phyloP scores from a whole-genome alignment of 2,329 filamentous ascomycete genomes.

The Ceratocystis huliohia region DNA sequence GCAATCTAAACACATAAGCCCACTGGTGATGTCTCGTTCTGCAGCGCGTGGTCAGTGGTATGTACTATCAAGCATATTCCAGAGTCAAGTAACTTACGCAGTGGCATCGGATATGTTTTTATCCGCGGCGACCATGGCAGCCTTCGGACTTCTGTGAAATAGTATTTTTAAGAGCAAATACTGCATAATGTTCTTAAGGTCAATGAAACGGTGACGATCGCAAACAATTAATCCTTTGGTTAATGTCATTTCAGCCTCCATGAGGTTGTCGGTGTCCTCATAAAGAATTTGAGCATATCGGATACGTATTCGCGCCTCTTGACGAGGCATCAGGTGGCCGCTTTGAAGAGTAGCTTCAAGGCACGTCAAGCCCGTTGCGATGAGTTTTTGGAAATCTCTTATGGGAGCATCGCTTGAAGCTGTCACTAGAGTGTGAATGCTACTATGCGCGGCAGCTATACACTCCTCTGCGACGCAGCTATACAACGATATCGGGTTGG shows the following conservation, averaged over 20 bases:
- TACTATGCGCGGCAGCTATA: constrained; percentile 48
- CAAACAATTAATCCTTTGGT: constrained; percentile 59
- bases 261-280: constrained; percentile 64
- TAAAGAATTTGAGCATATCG: constrained; percentile 59
- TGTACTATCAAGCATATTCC: constrained; percentile 21
- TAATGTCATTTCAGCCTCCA: constrained; percentile 58
- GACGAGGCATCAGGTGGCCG: constrained; percentile 46
- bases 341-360: constrained; percentile 56
- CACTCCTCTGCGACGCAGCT: constrained; percentile 66
- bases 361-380: constrained; percentile 60
- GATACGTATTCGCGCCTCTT: constrained; percentile 56
- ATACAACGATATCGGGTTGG: constrained; percentile 47
- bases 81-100: constrained; percentile 35
- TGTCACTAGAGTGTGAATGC: constrained; percentile 36
- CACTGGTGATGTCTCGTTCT: constrained; percentile 56
- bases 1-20: constrained; percentile 64
- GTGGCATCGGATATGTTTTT: constrained; percentile 55
- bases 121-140: constrained; percentile 60
- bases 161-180: constrained; percentile 58
- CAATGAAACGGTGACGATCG: constrained; percentile 41
- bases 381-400: constrained; percentile 53
- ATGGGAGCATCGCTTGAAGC: constrained; percentile 36
- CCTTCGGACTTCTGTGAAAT: constrained; percentile 58
- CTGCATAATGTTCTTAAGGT: constrained; percentile 66
- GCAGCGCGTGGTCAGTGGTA: constrained; percentile 10